These are phyloP conservation scores for Bisporella sp. DNA, from an alignment of 2,329 filamentous ascomycete species.

Conservation along the genomic window DNA sequence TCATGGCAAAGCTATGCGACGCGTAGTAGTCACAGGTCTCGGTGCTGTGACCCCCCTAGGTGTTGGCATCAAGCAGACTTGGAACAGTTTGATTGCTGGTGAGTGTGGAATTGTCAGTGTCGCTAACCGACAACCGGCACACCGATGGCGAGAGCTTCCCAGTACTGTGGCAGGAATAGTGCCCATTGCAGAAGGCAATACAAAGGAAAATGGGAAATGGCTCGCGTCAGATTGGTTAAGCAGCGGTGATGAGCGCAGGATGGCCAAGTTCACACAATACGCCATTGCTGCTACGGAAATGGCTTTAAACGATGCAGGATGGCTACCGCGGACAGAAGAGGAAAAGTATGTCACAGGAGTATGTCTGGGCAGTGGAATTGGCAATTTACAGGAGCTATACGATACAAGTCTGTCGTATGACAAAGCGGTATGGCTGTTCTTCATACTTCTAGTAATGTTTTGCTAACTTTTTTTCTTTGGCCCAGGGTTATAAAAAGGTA, in stretches of 20 bases:
- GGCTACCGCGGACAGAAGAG: conserved; percentile 44
- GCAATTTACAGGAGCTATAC: conserved; percentile 87
- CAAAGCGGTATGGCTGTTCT: conserved; percentile 45
- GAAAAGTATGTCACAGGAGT: conserved; percentile 77
- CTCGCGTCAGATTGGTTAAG: conserved; percentile 46
- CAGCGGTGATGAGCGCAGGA: conserved; percentile 58
- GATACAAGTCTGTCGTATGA: conserved; percentile 72
- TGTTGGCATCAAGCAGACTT: conserved; percentile 69
- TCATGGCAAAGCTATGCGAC: conserved; percentile 34
- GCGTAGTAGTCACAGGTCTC: conserved; percentile 78
- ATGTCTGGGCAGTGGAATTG: conserved; percentile 91
- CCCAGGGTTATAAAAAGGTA: conserved; percentile 82
- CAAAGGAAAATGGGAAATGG: conserved; percentile 40
- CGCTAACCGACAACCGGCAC: conserved; percentile 39
- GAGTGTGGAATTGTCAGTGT: conserved; percentile 77
- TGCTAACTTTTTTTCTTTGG: not conserved
- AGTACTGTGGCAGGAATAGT: conserved; percentile 83
- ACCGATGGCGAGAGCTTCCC: conserved; percentile 62
- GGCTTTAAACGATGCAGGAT: conserved; percentile 76
- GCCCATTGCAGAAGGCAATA: conserved; percentile 41
- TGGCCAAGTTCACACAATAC: conserved; percentile 90
- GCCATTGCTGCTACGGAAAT: conserved; percentile 81
- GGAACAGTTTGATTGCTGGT: conserved; percentile 72
- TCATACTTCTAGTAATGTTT: too few species aligned
- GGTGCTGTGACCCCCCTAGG: conserved; percentile 80